Percentiles rank a stretch among this genome's conserved stretches.
Conservation (phyloP, 2,329 filamentous ascomycete species). For the Pseudopyricularia javanii region DNA sequence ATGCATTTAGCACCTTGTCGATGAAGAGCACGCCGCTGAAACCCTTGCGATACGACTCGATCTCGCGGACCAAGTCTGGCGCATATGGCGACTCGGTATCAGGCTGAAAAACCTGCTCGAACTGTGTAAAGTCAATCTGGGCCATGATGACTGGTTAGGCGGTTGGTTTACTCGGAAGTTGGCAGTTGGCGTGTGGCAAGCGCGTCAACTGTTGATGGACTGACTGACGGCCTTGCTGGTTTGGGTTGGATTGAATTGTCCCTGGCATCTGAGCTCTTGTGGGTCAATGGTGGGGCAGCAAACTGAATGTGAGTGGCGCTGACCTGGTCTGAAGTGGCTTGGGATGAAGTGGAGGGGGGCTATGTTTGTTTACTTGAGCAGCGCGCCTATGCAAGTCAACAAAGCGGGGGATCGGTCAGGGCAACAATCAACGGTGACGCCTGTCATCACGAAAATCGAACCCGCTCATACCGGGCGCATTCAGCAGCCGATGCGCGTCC, state of each 20-base stretch:
- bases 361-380: slow-evolving; percentile 10
- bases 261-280: background rate
- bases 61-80: slow-evolving; percentile 46
- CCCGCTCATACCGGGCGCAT: background rate
- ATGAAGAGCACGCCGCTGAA: slow-evolving; percentile 66
- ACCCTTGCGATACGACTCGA: slow-evolving; percentile 52
- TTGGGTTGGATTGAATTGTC: background rate
- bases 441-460: background rate
- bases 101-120: slow-evolving; percentile 54
- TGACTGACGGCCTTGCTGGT: background rate
- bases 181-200: background rate
- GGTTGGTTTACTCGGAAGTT: background rate
- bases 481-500: background rate
- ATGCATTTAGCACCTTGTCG: slow-evolving; percentile 59
- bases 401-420: slow-evolving; percentile 10
- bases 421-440: background rate
- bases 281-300: too few species aligned
- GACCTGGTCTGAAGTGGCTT: background rate
- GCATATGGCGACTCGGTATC: slow-evolving; percentile 50
- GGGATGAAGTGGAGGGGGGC: background rate
- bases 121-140: slow-evolving; percentile 51
- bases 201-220: background rate
- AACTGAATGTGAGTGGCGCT: background rate
- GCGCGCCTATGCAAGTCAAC: slow-evolving; percentile 9
- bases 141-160: slow-evolving; percentile 5